Percentiles rank a stretch among this genome's conserved stretches.
These are phyloP conservation scores for Fusarium sp. DNA, from an alignment of 2,329 filamentous ascomycete species.

Conservation along the genomic window DNA sequence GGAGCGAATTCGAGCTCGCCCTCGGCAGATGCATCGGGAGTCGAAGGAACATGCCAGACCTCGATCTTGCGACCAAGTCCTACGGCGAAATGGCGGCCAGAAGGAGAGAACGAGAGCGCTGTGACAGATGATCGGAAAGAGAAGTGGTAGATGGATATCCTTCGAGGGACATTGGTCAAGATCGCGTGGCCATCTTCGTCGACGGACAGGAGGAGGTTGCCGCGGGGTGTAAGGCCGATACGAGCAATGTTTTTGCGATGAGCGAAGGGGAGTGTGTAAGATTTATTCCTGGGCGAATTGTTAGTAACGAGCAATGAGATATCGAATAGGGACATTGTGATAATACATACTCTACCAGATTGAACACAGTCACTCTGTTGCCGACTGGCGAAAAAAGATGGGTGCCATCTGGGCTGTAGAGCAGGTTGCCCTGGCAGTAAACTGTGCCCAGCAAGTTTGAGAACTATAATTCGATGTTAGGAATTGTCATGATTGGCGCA, in stretches of 20 bases:
- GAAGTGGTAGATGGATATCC: slow-evolving; percentile 92
- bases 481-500: not conserved
- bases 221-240: slow-evolving; percentile 87
- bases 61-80: slow-evolving; percentile 88
- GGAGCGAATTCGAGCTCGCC: slow-evolving; percentile 95
- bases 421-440: slow-evolving; percentile 96
- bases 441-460: slow-evolving; percentile 98
- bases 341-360: slow-evolving; percentile 83
- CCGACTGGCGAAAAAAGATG: slow-evolving; percentile 96
- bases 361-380: slow-evolving; percentile 95
- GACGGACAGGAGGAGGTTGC: slow-evolving; percentile 90
- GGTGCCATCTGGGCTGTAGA: slow-evolving; percentile 96
- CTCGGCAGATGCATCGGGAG: slow-evolving; percentile 79
- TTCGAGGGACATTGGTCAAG: slow-evolving; percentile 86
- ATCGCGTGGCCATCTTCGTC: slow-evolving; percentile 96
- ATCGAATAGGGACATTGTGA: not conserved
- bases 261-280: slow-evolving; percentile 86
- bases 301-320: slow-evolving; percentile 44
- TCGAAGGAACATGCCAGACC: slow-evolving; percentile 95
- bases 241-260: slow-evolving; percentile 93
- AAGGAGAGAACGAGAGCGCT: slow-evolving; percentile 89
- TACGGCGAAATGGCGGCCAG: slow-evolving; percentile 89
- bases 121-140: slow-evolving; percentile 89
- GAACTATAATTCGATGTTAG: slow-evolving; percentile 69
- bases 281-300: slow-evolving; percentile 75